These are phyloP conservation scores for Luvunga scandens DNA, from an alignment of 345 rosid genomes.

Conservation along the genomic window DNA sequence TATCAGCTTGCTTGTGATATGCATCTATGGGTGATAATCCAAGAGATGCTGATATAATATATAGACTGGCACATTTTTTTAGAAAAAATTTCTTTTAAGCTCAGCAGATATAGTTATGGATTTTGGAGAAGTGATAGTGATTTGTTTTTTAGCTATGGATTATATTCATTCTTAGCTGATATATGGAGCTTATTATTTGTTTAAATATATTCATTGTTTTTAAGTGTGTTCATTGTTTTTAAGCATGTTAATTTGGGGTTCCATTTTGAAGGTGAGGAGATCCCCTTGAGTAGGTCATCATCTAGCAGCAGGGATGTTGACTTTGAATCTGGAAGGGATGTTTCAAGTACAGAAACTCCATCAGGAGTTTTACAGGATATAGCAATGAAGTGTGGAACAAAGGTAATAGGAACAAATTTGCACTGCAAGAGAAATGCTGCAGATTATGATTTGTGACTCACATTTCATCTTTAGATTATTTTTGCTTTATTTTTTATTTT, in stretches of 20 bases:
- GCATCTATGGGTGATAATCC: not conserved
- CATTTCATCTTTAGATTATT: not conserved
- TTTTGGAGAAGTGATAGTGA: not conserved
- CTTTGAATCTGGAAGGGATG: conserved; percentile 57
- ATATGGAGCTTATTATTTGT: not conserved
- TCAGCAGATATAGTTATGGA: conserved; percentile 5
- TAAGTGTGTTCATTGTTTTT: conserved; percentile 4
- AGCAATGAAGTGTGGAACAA: conserved; percentile 82
- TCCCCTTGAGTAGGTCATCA: conserved; percentile 49
- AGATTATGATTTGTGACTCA: not conserved
- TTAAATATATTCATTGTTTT: not conserved
- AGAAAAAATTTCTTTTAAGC: not conserved
- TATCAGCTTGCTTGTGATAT: not conserved
- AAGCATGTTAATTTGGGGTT: conserved; percentile 12
- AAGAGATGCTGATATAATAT: not conserved
- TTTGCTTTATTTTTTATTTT: not conserved
- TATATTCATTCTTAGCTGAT: not conserved
- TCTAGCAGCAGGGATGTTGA: conserved; percentile 65
- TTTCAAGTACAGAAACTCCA: conserved; percentile 55
- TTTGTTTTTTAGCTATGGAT: conserved; percentile 3
- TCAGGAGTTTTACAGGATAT: conserved; percentile 64
- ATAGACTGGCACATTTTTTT: not conserved
- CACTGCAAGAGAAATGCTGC: conserved; percentile 7
- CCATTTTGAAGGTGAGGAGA: conserved; percentile 57
- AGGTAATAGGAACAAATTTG: conserved; percentile 40